Conservation (phyloP, 768 basidiomycete genomes). For the Lanmaoa rubissima region DNA sequence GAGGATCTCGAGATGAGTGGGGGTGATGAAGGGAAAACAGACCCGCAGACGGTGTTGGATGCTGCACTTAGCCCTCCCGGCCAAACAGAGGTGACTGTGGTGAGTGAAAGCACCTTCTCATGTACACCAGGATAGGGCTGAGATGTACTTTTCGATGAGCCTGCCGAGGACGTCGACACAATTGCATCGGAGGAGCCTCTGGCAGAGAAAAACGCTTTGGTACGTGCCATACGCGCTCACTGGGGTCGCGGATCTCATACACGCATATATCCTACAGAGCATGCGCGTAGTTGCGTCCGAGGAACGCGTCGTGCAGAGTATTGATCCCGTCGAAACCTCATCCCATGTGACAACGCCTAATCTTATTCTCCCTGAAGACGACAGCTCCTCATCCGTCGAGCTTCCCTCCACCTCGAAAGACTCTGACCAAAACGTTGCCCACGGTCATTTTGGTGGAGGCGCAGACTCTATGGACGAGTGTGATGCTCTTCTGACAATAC, state of each 20-base stretch:
- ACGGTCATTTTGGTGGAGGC: not conserved
- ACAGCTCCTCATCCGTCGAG: not conserved
- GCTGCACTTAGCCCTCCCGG: not conserved
- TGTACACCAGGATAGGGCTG: not conserved
- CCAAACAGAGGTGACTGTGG: not conserved
- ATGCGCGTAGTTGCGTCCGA: not conserved
- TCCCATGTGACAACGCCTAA: conserved; percentile 3
- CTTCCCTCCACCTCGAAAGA: not conserved
- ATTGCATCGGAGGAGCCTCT: not conserved
- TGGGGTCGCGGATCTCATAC: not conserved
- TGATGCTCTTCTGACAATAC: conserved; percentile 7
- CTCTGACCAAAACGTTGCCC: not conserved
- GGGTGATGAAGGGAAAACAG: not conserved
- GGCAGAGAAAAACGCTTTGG: not conserved
- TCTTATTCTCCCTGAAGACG: conserved; percentile 19
- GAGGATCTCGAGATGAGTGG: not conserved
- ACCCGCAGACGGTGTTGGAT: not conserved
- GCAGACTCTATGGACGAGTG: conserved; percentile 18
- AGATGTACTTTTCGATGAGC: not conserved
- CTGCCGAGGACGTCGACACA: too few species aligned
- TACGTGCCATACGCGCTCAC: not conserved
- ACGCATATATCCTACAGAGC: not conserved
- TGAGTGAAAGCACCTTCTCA: not conserved
- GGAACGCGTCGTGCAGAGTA: not conserved
- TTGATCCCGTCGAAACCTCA: not conserved